phyloP scores from a whole-genome alignment of 2,329 filamentous ascomycete genomes.

The Colletotrichum tabaci region DNA sequence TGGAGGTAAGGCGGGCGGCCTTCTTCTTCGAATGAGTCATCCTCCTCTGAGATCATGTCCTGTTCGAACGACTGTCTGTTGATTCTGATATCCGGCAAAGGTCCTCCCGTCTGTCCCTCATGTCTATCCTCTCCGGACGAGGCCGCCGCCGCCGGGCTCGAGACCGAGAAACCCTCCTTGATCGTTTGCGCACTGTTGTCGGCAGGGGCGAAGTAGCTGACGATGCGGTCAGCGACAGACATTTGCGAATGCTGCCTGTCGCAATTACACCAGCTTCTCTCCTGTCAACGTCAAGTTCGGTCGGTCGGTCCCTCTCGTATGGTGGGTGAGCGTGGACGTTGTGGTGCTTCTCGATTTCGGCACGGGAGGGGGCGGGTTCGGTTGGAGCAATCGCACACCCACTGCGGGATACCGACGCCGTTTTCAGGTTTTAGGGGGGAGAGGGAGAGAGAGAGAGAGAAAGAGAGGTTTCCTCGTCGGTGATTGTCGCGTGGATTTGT shows the following conservation, averaged over 20 bases:
- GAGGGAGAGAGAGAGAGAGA: neutral
- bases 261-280: slow-evolving; percentile 28
- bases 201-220: slow-evolving; percentile 65
- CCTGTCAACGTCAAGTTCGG: slow-evolving; percentile 44
- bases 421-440: neutral
- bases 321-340: slow-evolving; percentile 11
- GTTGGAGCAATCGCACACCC: slow-evolving; percentile 11
- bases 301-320: slow-evolving; percentile 44
- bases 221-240: slow-evolving; percentile 70
- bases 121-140: slow-evolving; percentile 54
- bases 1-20: slow-evolving; percentile 61
- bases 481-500: slow-evolving; percentile 31
- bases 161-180: slow-evolving; percentile 32
- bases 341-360: slow-evolving; percentile 5
- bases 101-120: slow-evolving; percentile 47
- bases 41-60: slow-evolving; percentile 41
- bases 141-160: slow-evolving; percentile 50
- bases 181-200: slow-evolving; percentile 46
- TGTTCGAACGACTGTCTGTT: slow-evolving; percentile 30
- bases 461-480: slow-evolving; percentile 33
- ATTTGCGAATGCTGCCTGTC: slow-evolving; percentile 53
- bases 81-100: slow-evolving; percentile 49
- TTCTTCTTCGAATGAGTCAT: slow-evolving; percentile 58
- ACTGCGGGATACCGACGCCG: slow-evolving; percentile 7
- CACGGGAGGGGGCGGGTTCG: neutral